phyloP scores from a whole-genome alignment of 352 stramenopile species.

The Pythium rhizo-oryzae region DNA sequence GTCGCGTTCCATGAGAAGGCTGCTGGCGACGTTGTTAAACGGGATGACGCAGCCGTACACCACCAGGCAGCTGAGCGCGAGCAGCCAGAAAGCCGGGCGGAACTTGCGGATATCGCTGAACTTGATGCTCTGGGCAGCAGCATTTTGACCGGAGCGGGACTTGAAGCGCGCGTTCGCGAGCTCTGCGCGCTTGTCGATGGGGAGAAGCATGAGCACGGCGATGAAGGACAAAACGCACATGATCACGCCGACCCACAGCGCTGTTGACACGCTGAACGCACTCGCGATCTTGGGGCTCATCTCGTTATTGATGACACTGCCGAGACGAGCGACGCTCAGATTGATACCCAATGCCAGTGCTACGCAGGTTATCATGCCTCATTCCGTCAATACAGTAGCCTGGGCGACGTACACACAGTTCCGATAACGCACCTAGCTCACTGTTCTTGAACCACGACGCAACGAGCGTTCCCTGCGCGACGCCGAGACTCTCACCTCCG shows the following conservation, averaged over 20 bases:
- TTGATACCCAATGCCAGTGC: conserved; percentile 93
- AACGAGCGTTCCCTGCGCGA: conserved; percentile 90
- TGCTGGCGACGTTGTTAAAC: conserved; percentile 94
- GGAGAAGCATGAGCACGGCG: conserved; percentile 73
- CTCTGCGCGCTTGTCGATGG: conserved; percentile 71
- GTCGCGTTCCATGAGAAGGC: conserved; percentile 91
- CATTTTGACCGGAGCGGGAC: conserved; percentile 22
- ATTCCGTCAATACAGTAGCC: background rate
- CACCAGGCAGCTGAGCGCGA: conserved; percentile 90
- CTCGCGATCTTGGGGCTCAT: conserved; percentile 82
- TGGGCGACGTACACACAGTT: background rate
- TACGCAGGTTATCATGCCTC: background rate
- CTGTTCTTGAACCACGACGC: conserved; percentile 94
- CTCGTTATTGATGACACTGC: conserved; percentile 94
- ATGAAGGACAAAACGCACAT: conserved; percentile 80
- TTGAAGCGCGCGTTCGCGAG: conserved; percentile 31
- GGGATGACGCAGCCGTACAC: conserved; percentile 94
- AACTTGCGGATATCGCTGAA: conserved; percentile 82
- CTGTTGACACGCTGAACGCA: conserved; percentile 55
- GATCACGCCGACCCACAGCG: conserved; percentile 86
- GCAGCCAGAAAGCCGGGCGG: conserved; percentile 86
- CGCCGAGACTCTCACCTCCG: conserved; percentile 90
- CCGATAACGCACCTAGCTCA: conserved; percentile 60
- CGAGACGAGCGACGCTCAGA: conserved; percentile 89
- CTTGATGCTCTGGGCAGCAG: conserved; percentile 53